Conservation (phyloP, 192 early-diverging fungal species). For the Entrophospora sp. region DNA sequence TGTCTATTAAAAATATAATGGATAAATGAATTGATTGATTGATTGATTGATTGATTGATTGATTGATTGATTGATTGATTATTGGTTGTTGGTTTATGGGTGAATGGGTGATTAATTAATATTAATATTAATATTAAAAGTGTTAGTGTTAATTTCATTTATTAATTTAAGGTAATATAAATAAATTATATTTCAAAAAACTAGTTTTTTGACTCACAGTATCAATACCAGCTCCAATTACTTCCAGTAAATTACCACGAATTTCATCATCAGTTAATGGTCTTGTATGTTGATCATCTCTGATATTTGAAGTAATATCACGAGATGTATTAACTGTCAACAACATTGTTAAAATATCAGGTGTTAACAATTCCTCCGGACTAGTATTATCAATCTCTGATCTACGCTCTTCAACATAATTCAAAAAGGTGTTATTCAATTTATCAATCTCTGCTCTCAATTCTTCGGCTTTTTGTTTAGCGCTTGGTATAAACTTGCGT, state of each 20-base stretch:
- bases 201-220: neutral
- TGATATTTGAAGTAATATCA: neutral
- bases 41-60: no score
- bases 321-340: constrained; percentile 15
- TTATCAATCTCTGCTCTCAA: neutral
- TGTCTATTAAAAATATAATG: neutral
- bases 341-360: constrained; percentile 10
- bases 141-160: neutral
- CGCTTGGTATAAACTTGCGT: neutral
- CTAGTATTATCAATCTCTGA: neutral
- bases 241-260: neutral
- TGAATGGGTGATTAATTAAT: no score
- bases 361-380: neutral
- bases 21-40: neutral
- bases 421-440: neutral
- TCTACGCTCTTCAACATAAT: neutral
- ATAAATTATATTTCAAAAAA: neutral
- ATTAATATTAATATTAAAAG: no score
- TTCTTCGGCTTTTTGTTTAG: neutral
- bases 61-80: no score
- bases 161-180: neutral
- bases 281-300: neutral
- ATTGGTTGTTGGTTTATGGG: no score
- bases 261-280: constrained; percentile 12
- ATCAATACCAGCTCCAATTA: constrained; percentile 4